Evolutionary conservation across 768 basidiomycete species (phyloP).

Genomic region (Hirschioporus abietinus): DNA sequence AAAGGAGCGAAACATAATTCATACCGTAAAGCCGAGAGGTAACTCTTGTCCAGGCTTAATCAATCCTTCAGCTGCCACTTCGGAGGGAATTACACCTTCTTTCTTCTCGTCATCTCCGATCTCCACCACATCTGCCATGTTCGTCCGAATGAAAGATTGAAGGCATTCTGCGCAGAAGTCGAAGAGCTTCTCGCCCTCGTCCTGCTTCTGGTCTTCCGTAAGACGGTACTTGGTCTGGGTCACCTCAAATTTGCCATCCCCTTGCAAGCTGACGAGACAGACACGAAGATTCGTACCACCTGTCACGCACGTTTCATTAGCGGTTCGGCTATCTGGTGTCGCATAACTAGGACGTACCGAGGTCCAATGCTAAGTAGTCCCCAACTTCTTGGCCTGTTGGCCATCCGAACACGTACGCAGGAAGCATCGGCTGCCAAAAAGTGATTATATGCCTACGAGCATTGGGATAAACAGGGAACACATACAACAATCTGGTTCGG

Average conservation of each 20-base stretch:
- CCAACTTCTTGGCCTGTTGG: slow-evolving; percentile 87
- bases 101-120: slow-evolving; percentile 39
- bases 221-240: slow-evolving; percentile 97
- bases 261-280: slow-evolving; percentile 89
- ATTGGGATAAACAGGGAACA: slow-evolving; percentile 16
- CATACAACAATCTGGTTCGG: slow-evolving; percentile 83
- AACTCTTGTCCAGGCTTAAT: slow-evolving; percentile 34
- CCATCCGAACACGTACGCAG: slow-evolving; percentile 95
- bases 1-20: slow-evolving; percentile 25
- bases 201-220: slow-evolving; percentile 96
- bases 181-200: slow-evolving; percentile 91
- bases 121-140: slow-evolving; percentile 42
- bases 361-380: slow-evolving; percentile 85
- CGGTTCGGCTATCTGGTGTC: neutral
- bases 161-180: slow-evolving; percentile 97
- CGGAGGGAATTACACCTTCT: slow-evolving; percentile 37
- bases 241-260: slow-evolving; percentile 94
- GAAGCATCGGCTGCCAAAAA: slow-evolving; percentile 78
- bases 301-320: slow-evolving; percentile 21
- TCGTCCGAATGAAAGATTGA: slow-evolving; percentile 80
- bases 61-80: slow-evolving; percentile 17
- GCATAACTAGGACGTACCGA: slow-evolving; percentile 47
- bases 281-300: slow-evolving; percentile 98
- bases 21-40: slow-evolving; percentile 89
- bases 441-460: slow-evolving; percentile 5